Percentiles rank a stretch among this genome's conserved stretches.
Conservation (phyloP, 75 land plant species). For the Picea sitchensis region DNA sequence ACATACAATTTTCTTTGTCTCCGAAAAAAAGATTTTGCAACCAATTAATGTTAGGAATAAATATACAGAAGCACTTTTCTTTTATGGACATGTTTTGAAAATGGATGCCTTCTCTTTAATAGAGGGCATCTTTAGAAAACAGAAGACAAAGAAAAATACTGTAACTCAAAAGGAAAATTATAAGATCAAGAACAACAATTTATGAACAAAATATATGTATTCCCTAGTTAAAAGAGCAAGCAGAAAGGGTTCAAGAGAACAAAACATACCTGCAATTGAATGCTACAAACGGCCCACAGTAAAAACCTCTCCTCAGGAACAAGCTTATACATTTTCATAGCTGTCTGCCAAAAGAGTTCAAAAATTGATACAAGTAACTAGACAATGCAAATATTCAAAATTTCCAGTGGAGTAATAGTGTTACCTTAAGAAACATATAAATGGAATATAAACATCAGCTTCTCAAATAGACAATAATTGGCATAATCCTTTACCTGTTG, state of each 20-base stretch:
- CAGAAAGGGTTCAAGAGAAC: conserved; percentile 5
- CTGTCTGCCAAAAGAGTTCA: conserved; percentile 54
- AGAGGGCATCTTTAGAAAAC: neutral
- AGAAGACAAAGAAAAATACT: neutral
- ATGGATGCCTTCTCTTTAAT: neutral
- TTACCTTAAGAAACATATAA: neutral
- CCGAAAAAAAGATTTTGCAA: neutral
- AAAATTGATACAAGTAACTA: conserved; percentile 1
- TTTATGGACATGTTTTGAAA: neutral
- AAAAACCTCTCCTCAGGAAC: conserved; percentile 82
- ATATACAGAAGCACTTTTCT: neutral
- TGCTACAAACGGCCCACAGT: conserved; percentile 98
- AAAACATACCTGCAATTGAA: conserved; percentile 76
- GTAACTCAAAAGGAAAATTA: neutral
- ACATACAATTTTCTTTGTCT: too few species aligned
- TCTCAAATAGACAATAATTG: neutral
- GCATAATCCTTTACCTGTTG: conserved; percentile 73
- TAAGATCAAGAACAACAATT: neutral
- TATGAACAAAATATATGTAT: neutral
- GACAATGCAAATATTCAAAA: neutral
- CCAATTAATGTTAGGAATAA: neutral
- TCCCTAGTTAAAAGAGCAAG: neutral
- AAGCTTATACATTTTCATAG: conserved; percentile 93
- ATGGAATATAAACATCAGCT: neutral
- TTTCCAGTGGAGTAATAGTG: neutral